phyloP scores from a whole-genome alignment of 192 early-diverging fungal species.

The Gigaspora rosea region DNA sequence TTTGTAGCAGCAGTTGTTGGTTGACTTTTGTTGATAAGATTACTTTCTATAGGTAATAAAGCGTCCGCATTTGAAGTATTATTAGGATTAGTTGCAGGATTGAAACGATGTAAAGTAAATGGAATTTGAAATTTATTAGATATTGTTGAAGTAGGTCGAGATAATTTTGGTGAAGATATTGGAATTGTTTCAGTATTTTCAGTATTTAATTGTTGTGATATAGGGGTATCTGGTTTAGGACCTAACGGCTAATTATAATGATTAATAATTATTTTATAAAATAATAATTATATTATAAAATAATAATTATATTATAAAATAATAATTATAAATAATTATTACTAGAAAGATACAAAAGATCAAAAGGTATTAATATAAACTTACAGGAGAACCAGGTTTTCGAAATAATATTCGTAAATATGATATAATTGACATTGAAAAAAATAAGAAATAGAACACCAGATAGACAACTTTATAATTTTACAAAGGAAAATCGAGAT shows the following conservation, averaged over 20 bases:
- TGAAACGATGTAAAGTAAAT: constrained; percentile 1
- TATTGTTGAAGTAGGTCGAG: no score
- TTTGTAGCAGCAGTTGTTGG: not conserved
- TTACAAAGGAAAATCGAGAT: not conserved
- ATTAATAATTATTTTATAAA: no score
- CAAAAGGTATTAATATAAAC: constrained; percentile 33
- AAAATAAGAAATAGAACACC: constrained; percentile 36
- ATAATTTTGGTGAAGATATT: not conserved
- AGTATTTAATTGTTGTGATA: not conserved
- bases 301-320: not conserved
- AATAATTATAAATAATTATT: not conserved
- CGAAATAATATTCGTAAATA: constrained; percentile 46
- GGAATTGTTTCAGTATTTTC: not conserved
- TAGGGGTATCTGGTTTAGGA: not conserved
- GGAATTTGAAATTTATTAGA: not conserved
- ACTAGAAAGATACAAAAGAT: not conserved
- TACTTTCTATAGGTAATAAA: constrained; percentile 18
- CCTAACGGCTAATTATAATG: not conserved
- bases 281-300: no score
- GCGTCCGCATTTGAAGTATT: constrained; percentile 18
- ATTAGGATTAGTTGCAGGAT: constrained; percentile 14
- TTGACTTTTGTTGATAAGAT: constrained; percentile 9
- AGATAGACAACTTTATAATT: constrained; percentile 39
- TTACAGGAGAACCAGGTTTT: constrained; percentile 49
- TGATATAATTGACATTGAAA: constrained; percentile 43